Base-by-base conservation (phyloP, 106 monocot species). In the Dendrobium officinale region DNA sequence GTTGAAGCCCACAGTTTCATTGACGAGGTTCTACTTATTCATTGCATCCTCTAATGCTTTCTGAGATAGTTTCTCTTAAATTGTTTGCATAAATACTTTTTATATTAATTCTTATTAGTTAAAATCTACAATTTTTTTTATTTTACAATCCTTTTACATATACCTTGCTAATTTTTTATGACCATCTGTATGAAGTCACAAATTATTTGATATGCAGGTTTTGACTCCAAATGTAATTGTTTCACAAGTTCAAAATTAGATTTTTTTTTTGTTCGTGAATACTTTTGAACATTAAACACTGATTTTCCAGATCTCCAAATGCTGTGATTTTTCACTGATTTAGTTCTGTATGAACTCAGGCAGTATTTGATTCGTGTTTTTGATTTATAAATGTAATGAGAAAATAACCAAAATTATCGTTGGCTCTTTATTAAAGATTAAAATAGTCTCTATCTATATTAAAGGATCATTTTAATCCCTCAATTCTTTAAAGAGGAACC, bases 1-100 rank as follows among this genome's bases (percentile, higher is more conserved):
- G 96, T 97, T 49, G 96, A 97, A 87, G 92, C 94, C 67, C 94
- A 88, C 77, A 90, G 94, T 81, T 94, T 97, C 31, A 91, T 97
- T 54, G 96, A 97, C 81, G 96, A 97, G 96, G 96, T 97, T 79
- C 40, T 41, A 75, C 54, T 33, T 79, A 43, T 78, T 2, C 29
- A 16, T 40, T 37, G 43, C 19, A 74, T 74, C 41, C n/a, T 74
- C 6, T 43, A n/a, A 42, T 43, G 42, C 42, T 31, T 74, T 42
- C 43, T 44, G n/a, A 67, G 26, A 44, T 45, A 58, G 18, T 24
- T 51, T 85, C 72, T 80, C 42, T 75, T 6, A 47, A 22, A 27
- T 45, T 79, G 68, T 68, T 26, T 79, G 3, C 43, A 41, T 48
- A 79, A 17, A 68, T 68, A 31, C 8, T 27, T 70, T 61, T 66